phyloP scores from a whole-genome alignment of 2,329 filamentous ascomycete genomes.

The Bipolaris gigantea region DNA sequence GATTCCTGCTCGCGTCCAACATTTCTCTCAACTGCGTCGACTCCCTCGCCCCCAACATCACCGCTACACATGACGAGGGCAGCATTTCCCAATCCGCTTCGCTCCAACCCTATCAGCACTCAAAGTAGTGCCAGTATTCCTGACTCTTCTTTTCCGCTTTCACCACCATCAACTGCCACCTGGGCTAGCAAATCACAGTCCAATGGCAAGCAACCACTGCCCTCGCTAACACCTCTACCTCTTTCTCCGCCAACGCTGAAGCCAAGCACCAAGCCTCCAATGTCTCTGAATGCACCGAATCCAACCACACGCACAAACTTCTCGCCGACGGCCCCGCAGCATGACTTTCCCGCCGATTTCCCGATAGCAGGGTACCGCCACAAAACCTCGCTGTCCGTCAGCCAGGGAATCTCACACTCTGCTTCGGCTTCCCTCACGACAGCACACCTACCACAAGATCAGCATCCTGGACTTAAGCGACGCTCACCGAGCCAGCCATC shows the following conservation, averaged over 20 bases:
- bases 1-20: slow-evolving; percentile 30
- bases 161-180: slow-evolving; percentile 29
- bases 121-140: slow-evolving; percentile 18
- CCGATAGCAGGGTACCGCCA: slow-evolving; percentile 20
- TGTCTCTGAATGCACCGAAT: slow-evolving; percentile 37
- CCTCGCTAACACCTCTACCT: slow-evolving; percentile 34
- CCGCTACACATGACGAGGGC: slow-evolving; percentile 27
- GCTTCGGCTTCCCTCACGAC: slow-evolving; percentile 26
- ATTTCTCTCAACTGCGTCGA: slow-evolving; percentile 40
- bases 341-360: slow-evolving; percentile 19
- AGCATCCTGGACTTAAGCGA: slow-evolving; percentile 12
- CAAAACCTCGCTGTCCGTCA: neutral
- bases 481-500: slow-evolving; percentile 27
- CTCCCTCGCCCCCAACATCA: slow-evolving; percentile 40
- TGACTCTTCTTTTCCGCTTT: slow-evolving; percentile 27
- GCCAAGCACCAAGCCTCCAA: slow-evolving; percentile 38
- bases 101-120: slow-evolving; percentile 25
- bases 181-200: slow-evolving; percentile 8
- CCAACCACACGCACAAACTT: slow-evolving; percentile 38
- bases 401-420: slow-evolving; percentile 19
- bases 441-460: slow-evolving; percentile 5
- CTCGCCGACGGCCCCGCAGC: slow-evolving; percentile 19
- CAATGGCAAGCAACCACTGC: slow-evolving; percentile 25
- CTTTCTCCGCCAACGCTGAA: slow-evolving; percentile 40
- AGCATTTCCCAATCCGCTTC: slow-evolving; percentile 30